Base-by-base conservation (phyloP, 495 filamentous ascomycete genomes). In the Aspergillus heteromorphus region DNA sequence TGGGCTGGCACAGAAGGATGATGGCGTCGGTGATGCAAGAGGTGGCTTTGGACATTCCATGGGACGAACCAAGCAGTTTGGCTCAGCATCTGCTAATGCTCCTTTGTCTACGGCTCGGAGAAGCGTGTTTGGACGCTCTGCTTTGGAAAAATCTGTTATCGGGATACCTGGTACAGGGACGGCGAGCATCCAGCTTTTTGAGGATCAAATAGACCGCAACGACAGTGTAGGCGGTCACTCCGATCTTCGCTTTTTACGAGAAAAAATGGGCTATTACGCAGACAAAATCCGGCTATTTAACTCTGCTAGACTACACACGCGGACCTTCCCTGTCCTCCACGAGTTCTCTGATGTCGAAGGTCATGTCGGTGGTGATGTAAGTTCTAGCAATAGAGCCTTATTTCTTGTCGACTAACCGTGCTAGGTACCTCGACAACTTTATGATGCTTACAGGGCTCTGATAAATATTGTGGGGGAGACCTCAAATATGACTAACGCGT, bases 221-320 rank as follows among this genome's bases (percentile, higher is more conserved):
- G 69, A 71, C 11, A 65, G 66, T 11, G 61, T 63, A n/a, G 59
- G 68, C 19, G 62, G 73, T 43, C 59, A 72, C 14, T 77, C 83
- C 14, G 86, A 90, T 55, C 82, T 90, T 63, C 81, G 88, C 21
- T 87, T 87, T 61, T 61, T 84, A 49, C 78, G 90, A 41, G 86
- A 92, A 58, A 95, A 91, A 72, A 87, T 95, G 76, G 78, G 82
- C 36, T 82, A 82, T 63, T 87, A 89, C 62, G 82, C 86, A 1
- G 84, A 87, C 47, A 86, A 86, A 61, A 83, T 97, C 36, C 86
- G 85, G 60, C 75, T 80, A 48, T 75, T 97, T 53, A 96, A 96
- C 65, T 66, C 78, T 47, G 77, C 82, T 30, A 80, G 92, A 19
- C 74, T 92, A n/a, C 70, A 81, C 49, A 77, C 79, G 45, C 74